Conservation (phyloP, 2,329 filamentous ascomycete species). For the Epicoccum nigrum region DNA sequence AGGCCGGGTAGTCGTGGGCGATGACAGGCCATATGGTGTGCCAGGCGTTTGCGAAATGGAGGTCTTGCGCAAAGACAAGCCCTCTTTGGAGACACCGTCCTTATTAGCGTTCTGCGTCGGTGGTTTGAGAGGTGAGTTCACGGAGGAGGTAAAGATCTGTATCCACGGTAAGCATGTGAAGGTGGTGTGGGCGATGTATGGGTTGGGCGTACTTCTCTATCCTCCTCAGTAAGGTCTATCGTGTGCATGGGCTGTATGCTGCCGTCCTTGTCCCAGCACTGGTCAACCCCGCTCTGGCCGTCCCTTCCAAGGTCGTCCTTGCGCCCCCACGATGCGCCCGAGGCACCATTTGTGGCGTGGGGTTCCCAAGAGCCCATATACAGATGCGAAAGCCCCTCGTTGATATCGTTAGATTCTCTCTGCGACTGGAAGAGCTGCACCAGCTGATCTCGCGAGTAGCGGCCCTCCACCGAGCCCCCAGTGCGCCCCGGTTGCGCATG, state of each 20-base stretch:
- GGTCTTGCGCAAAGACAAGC: conserved; percentile 74
- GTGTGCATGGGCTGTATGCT: conserved; percentile 73
- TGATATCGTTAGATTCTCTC: conserved; percentile 59
- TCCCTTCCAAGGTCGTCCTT: conserved; percentile 72
- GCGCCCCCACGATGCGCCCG: conserved; percentile 73
- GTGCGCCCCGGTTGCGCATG: conserved; percentile 65
- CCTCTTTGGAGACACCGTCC: conserved; percentile 61
- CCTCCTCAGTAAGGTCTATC: conserved; percentile 71
- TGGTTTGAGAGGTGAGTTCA: conserved; percentile 92
- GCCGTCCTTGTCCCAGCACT: conserved; percentile 85
- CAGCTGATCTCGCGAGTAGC: conserved; percentile 81
- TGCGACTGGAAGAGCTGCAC: conserved; percentile 73
- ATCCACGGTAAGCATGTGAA: conserved; percentile 15
- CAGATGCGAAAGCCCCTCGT: conserved; percentile 68
- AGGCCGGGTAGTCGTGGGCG: conserved; percentile 75
- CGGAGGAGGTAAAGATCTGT: conserved; percentile 80
- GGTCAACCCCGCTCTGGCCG: conserved; percentile 78
- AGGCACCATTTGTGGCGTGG: conserved; percentile 68
- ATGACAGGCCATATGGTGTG: conserved; percentile 71
- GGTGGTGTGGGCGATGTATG: background rate
- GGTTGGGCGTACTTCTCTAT: conserved; percentile 63
- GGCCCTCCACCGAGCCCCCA: conserved; percentile 60
- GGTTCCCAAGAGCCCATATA: conserved; percentile 83
- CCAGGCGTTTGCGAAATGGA: conserved; percentile 76
- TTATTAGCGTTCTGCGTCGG: conserved; percentile 72